Percentiles rank a stretch among this genome's conserved stretches.
These are phyloP conservation scores for Akanthomyces uredinophilus DNA, from an alignment of 2,329 filamentous ascomycete genomes.

Conservation along the genomic window DNA sequence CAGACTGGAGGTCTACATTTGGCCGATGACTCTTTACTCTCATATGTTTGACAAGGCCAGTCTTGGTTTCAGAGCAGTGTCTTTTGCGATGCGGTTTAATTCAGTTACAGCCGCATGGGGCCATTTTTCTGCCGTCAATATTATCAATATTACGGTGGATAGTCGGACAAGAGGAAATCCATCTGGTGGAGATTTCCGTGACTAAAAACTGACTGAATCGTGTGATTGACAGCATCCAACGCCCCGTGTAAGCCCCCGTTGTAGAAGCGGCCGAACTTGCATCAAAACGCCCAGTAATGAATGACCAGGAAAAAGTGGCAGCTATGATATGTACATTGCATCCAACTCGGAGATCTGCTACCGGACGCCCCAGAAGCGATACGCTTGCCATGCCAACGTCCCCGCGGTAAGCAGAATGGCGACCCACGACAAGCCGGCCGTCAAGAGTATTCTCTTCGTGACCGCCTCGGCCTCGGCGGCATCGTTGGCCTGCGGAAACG, in stretches of 20 bases:
- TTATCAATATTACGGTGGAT: neutral
- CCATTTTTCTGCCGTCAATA: neutral
- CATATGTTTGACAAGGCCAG: no score
- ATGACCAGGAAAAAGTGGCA: no score
- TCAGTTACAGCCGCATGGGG: neutral
- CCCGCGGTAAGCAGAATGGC: neutral
- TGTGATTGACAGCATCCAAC: neutral
- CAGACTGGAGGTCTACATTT: no score
- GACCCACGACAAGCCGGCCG: neutral
- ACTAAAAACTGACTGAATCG: no score
- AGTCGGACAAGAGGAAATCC: neutral
- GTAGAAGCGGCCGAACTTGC: no score
- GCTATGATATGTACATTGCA: neutral
- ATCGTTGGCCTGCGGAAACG: conserved; percentile 25
- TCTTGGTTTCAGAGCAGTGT: no score
- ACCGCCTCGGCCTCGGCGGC: conserved; percentile 15
- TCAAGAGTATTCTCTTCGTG: neutral
- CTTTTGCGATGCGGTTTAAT: no score
- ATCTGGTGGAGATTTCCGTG: neutral
- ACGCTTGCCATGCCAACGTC: neutral
- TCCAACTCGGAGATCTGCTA: neutral
- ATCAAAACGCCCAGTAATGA: no score
- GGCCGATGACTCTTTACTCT: no score
- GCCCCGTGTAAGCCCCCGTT: neutral
- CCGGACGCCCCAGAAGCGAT: neutral